A percentile compares a stretch with the other conserved stretches of the same genome.
phyloP scores from a whole-genome alignment of 2,329 filamentous ascomycete genomes.

The Fusarium longipes region DNA sequence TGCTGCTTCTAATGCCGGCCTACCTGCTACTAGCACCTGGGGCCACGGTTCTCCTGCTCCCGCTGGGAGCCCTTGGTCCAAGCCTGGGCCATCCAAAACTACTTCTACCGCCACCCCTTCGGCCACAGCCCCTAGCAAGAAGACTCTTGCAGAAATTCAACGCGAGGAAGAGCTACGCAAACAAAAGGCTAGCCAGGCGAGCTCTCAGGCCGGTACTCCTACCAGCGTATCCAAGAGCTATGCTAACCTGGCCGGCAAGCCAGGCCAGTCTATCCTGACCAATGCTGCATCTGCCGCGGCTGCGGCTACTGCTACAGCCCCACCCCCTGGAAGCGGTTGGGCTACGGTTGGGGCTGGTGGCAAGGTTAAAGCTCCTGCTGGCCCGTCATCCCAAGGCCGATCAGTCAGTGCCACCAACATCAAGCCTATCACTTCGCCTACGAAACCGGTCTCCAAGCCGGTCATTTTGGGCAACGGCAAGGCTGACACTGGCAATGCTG shows the following conservation, averaged over 20 bases:
- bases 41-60: slow-evolving; percentile 79
- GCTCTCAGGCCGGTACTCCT: slow-evolving; percentile 61
- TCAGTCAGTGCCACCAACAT: slow-evolving; percentile 56
- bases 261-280: slow-evolving; percentile 53
- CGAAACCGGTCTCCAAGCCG: slow-evolving; percentile 65
- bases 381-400: slow-evolving; percentile 63
- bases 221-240: slow-evolving; percentile 82
- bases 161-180: slow-evolving; percentile 89
- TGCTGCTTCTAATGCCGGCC: slow-evolving; percentile 64
- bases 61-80: slow-evolving; percentile 74
- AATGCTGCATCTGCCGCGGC: slow-evolving; percentile 56
- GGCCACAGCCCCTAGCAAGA: slow-evolving; percentile 67
- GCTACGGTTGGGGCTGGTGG: slow-evolving; percentile 94
- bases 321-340: slow-evolving; percentile 72
- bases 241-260: slow-evolving; percentile 91
- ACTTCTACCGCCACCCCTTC: slow-evolving; percentile 40
- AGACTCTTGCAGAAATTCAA: slow-evolving; percentile 95
- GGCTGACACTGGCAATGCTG: slow-evolving; percentile 56
- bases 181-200: slow-evolving; percentile 71
- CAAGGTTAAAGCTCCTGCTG: slow-evolving; percentile 82
- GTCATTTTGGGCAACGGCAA: slow-evolving; percentile 58
- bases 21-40: slow-evolving; percentile 92
- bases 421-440: slow-evolving; percentile 57
- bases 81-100: slow-evolving; percentile 65
- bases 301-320: slow-evolving; percentile 54